phyloP scores from a whole-genome alignment of 495 filamentous ascomycete genomes.

The Aspergillus nidulans region DNA sequence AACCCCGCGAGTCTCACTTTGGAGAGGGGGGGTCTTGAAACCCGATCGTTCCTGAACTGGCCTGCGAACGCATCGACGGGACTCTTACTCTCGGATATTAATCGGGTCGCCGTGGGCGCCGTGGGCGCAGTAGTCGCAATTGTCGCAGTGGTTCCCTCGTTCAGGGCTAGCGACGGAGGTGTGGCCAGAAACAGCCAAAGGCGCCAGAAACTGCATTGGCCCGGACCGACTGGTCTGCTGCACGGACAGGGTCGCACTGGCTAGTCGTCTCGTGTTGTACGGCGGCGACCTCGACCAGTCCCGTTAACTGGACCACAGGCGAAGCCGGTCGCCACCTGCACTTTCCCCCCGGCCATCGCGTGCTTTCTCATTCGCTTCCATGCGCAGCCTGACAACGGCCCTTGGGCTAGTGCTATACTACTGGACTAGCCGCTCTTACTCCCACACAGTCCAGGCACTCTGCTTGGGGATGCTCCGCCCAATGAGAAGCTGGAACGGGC shows the following conservation, averaged over 20 bases:
- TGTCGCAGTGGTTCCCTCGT: constrained; percentile 4
- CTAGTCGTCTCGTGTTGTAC: background rate
- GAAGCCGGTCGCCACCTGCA: too few relatives aligned
- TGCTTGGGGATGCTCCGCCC: background rate
- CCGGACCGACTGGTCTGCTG: too few relatives aligned
- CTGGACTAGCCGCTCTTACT: background rate
- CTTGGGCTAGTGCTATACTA: background rate
- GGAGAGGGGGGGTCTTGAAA: background rate
- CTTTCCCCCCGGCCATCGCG: too few relatives aligned
- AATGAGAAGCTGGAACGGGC: constrained; percentile 5
- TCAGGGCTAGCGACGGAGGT: constrained; percentile 13
- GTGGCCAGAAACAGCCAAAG: constrained; percentile 9
- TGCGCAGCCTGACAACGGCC: background rate
- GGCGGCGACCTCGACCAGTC: constrained; percentile 13
- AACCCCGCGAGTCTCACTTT: too few relatives aligned
- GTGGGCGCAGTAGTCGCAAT: too few relatives aligned
- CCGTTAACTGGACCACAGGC: background rate
- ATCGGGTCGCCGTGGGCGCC: too few relatives aligned
- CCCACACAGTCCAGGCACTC: background rate
- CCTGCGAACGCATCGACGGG: background rate
- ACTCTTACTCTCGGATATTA: too few relatives aligned
- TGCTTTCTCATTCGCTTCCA: too few relatives aligned
- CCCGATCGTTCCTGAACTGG: background rate
- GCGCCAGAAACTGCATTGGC: background rate
- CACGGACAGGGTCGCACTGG: constrained; percentile 3